Evolutionary conservation across 2,329 filamentous ascomycete species (phyloP), one percentile per base, ranked within the genome.

Genomic region (Bipolaris bicolor): DNA sequence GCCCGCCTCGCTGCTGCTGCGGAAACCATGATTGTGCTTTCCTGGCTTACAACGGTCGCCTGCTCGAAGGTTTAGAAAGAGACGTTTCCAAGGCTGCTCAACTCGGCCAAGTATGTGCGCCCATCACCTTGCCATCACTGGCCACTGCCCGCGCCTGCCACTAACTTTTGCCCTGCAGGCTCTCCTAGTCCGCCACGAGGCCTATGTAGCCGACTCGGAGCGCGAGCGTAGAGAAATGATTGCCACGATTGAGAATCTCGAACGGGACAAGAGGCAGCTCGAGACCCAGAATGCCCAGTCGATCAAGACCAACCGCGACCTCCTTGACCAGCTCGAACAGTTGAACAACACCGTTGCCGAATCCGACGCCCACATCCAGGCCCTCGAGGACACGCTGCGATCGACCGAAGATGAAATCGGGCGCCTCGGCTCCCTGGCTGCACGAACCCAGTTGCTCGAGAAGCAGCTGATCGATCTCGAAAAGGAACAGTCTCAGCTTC

Each of bases 151-250:
- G 63, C 52, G 69, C 72, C 58, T 82, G 65, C 84, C 83, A 80
- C 90, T 96, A 79, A 96, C 87, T 51, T 90, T 69, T 62, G 59
- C 67, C 86, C 78, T 81, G 84, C 88, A 98, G 95, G 92, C 92
- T 58, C 84, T 99, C 55, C 86, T 99, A 40, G 87, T 90, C 63
- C 90, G 94, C 69, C 93, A 99, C 84, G 93, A 98, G 81, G 88
- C 90, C 58, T 97, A 96, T 78, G 94, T 97, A 84, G 89, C 89
- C 66, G 92, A 97, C 76, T 92, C 93, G 58, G 92, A 97, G 81
- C 87, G 88, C 67, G 92, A 97, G 75, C 90, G 93, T 59, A 80
- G 83, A 60, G 86, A 88, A 60, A 87, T 97, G 78, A 84, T 86
- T 43, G 77, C 81, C 45, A 90, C 86, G 60, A 92, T 97, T 73